Conservation (phyloP, 164 flowering plant genomes). For the Platanus orientalis region DNA sequence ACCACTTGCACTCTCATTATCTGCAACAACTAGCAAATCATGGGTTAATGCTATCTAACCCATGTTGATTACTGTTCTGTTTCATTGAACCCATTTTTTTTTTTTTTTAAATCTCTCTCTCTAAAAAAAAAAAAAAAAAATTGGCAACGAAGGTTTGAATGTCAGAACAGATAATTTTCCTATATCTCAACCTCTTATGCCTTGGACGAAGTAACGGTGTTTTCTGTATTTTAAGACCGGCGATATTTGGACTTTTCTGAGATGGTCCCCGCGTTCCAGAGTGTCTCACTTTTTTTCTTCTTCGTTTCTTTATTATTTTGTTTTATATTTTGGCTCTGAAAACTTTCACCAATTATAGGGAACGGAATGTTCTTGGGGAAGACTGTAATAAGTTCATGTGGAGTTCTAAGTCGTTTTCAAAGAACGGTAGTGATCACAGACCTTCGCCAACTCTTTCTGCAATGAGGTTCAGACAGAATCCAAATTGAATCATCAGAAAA, state of each 20-base stretch:
- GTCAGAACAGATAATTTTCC: constrained; percentile 32
- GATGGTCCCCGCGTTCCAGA: constrained; percentile 14
- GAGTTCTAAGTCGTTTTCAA: too few relatives aligned
- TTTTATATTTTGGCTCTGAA: neutral
- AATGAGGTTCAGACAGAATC: neutral
- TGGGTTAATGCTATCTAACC: constrained; percentile 20
- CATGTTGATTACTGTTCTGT: constrained; percentile 22
- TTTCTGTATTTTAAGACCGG: constrained; percentile 6
- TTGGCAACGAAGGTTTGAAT: constrained; percentile 1
- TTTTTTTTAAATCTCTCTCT: too few relatives aligned
- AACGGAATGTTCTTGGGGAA: constrained; percentile 5
- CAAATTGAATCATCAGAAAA: neutral
- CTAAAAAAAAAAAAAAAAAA: too few relatives aligned
- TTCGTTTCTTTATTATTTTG: too few relatives aligned
- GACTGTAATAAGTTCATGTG: too few relatives aligned
- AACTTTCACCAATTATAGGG: constrained; percentile 3
- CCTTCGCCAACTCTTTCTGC: constrained; percentile 1
- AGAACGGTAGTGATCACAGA: neutral
- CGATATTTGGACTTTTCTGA: constrained; percentile 15
- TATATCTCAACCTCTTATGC: constrained; percentile 37
- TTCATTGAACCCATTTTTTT: constrained; percentile 4
- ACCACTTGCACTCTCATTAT: constrained; percentile 22
- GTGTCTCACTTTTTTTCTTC: constrained; percentile 3
- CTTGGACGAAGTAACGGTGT: constrained; percentile 39
- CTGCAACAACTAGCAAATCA: constrained; percentile 36